Percentiles rank a stretch among this genome's conserved stretches.
These are phyloP conservation scores for Dimargaris xerosporica DNA, from an alignment of 192 early-diverging fungal species.

Conservation along the genomic window DNA sequence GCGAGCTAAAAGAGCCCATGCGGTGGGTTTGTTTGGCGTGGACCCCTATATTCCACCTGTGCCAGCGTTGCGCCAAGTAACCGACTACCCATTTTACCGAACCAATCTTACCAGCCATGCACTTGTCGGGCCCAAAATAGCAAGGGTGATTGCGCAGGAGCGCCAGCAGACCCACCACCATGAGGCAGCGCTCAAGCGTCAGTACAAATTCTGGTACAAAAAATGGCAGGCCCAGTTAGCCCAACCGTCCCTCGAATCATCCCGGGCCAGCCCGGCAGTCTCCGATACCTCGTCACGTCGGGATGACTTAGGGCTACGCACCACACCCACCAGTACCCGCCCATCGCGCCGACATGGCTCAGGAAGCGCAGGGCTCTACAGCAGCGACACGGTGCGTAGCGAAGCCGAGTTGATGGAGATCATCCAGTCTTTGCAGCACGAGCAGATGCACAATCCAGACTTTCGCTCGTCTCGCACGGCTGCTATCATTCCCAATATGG, in stretches of 20 bases:
- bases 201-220: neutral
- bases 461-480: slow-evolving; percentile 51
- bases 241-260: neutral
- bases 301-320: neutral
- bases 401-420: slow-evolving; percentile 65
- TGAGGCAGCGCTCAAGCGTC: neutral
- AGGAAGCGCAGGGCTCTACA: slow-evolving; percentile 18
- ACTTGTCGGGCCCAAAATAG: neutral
- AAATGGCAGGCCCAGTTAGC: neutral
- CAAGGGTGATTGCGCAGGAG: neutral
- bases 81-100: slow-evolving; percentile 7
- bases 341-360: neutral
- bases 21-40: neutral
- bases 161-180: neutral
- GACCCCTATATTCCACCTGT: neutral
- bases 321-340: neutral
- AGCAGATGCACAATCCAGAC: slow-evolving; percentile 55
- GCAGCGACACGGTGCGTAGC: slow-evolving; percentile 55
- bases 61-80: too few relatives aligned
- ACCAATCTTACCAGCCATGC: neutral
- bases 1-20: neutral
- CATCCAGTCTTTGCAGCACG: slow-evolving; percentile 51
- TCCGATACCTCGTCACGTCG: neutral
- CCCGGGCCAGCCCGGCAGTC: neutral
- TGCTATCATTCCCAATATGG: slow-evolving; percentile 59